A percentile compares a stretch with the other conserved stretches of the same genome.
Conservation (phyloP, 2,329 filamentous ascomycete species). For the Hirsutella minnesotensis region DNA sequence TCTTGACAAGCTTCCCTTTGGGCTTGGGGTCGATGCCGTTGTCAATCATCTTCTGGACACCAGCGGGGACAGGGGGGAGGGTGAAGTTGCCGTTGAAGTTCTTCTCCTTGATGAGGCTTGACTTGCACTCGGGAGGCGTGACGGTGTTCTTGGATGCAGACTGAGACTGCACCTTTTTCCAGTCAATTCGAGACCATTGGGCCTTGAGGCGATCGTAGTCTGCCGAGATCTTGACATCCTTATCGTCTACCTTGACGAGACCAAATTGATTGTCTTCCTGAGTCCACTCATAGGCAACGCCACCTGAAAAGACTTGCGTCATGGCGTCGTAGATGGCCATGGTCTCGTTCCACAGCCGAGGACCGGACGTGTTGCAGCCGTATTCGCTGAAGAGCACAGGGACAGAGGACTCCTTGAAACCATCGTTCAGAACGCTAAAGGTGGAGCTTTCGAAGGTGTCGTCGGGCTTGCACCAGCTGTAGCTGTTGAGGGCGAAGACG, state of each 20-base stretch:
- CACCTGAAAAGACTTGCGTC: slow-evolving; percentile 57
- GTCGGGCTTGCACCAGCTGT: slow-evolving; percentile 55
- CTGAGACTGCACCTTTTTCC: slow-evolving; percentile 50
- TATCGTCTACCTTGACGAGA: slow-evolving; percentile 48
- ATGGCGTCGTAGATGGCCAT: slow-evolving; percentile 61
- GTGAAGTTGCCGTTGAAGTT: slow-evolving; percentile 72
- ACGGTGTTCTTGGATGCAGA: slow-evolving; percentile 41
- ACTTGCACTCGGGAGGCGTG: slow-evolving; percentile 49
- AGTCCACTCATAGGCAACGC: slow-evolving; percentile 71
- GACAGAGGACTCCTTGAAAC: slow-evolving; percentile 54
- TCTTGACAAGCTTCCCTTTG: slow-evolving; percentile 54
- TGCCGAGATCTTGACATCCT: slow-evolving; percentile 43
- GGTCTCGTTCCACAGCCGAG: slow-evolving; percentile 67
- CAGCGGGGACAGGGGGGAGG: slow-evolving; percentile 55
- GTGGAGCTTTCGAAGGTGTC: slow-evolving; percentile 51
- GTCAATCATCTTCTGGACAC: slow-evolving; percentile 60
- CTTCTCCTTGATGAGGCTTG: slow-evolving; percentile 52
- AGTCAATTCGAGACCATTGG: slow-evolving; percentile 67
- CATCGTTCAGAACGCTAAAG: slow-evolving; percentile 50
- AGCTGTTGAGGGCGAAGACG: slow-evolving; percentile 64
- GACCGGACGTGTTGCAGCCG: slow-evolving; percentile 63
- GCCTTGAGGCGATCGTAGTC: slow-evolving; percentile 65
- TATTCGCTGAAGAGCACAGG: slow-evolving; percentile 76
- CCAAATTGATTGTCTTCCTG: slow-evolving; percentile 58
- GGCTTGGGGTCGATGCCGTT: slow-evolving; percentile 59